Percentiles rank a stretch among this genome's conserved stretches.
Evolutionary conservation across 2,329 filamentous ascomycete genomes (phyloP).

Genomic region (Talaromyces amestolkiae): DNA sequence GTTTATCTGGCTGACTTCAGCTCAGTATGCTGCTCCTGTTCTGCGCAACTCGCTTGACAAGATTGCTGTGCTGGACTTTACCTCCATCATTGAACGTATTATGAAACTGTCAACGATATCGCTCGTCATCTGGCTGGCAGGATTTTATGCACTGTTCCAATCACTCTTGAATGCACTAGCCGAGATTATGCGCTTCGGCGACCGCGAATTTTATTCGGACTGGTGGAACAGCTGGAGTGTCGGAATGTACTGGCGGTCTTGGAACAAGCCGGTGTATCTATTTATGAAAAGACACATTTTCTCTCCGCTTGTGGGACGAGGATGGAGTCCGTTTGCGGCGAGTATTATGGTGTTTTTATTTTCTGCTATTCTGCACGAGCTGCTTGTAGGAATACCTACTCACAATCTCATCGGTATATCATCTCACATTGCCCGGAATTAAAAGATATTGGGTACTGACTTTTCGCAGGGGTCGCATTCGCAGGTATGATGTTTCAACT

Average conservation of each 20-base stretch:
- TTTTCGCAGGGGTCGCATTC: constrained; percentile 73
- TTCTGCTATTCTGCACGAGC: constrained; percentile 84
- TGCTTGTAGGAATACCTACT: constrained; percentile 89
- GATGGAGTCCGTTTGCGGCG: constrained; percentile 68
- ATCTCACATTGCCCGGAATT: not conserved
- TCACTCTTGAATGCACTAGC: constrained; percentile 87
- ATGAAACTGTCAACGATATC: constrained; percentile 96
- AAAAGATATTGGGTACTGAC: constrained; percentile 7
- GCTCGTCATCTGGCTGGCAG: constrained; percentile 92
- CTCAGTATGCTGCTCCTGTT: constrained; percentile 89
- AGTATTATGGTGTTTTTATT: constrained; percentile 82
- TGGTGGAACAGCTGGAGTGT: constrained; percentile 96
- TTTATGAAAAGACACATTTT: constrained; percentile 97
- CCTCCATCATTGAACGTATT: constrained; percentile 80
- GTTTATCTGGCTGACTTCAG: constrained; percentile 92
- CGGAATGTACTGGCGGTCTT: constrained; percentile 87
- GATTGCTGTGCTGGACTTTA: constrained; percentile 74
- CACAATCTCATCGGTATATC: constrained; percentile 81
- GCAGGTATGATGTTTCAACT: constrained; percentile 91
- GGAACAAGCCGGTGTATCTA: constrained; percentile 96
- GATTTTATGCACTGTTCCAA: constrained; percentile 96
- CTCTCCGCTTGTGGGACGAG: constrained; percentile 78
- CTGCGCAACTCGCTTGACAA: constrained; percentile 86
- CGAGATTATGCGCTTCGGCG: constrained; percentile 84
- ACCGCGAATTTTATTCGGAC: constrained; percentile 91